These are phyloP conservation scores for Sungouiella blattae DNA, from an alignment of 805 yeast species.

Conservation along the genomic window DNA sequence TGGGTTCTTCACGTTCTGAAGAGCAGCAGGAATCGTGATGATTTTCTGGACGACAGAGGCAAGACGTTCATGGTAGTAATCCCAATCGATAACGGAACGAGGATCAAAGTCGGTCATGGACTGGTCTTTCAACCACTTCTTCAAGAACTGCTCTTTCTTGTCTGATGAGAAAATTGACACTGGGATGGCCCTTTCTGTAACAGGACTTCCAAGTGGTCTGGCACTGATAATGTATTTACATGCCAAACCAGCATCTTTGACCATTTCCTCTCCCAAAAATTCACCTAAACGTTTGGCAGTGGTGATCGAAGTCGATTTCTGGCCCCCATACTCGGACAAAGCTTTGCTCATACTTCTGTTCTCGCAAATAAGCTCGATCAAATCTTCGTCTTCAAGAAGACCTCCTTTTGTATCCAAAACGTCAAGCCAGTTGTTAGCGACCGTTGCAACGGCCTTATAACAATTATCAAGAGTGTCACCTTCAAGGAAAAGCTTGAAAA, in stretches of 20 bases:
- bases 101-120: slow-evolving; percentile 80
- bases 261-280: slow-evolving; percentile 94
- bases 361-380: slow-evolving; percentile 92
- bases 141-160: slow-evolving; percentile 68
- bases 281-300: slow-evolving; percentile 93
- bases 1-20: slow-evolving; percentile 83
- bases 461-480: slow-evolving; percentile 78
- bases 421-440: slow-evolving; percentile 95
- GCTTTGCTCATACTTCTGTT: slow-evolving; percentile 94
- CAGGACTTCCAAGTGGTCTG: slow-evolving; percentile 80
- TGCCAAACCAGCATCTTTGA: slow-evolving; percentile 91
- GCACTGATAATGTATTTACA: slow-evolving; percentile 89
- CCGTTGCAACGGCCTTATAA: slow-evolving; percentile 83
- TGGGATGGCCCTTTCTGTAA: slow-evolving; percentile 94
- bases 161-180: slow-evolving; percentile 94
- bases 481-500: slow-evolving; percentile 85
- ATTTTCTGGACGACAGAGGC: slow-evolving; percentile 93
- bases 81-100: slow-evolving; percentile 88
- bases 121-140: slow-evolving; percentile 85
- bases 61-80: slow-evolving; percentile 81
- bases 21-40: slow-evolving; percentile 95
- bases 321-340: slow-evolving; percentile 81
- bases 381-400: slow-evolving; percentile 88
- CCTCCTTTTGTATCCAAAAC: slow-evolving; percentile 84
- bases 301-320: slow-evolving; percentile 92